These are phyloP conservation scores for Wickerhamomyces sydowiorum DNA, from an alignment of 805 yeast genomes.

Conservation along the genomic window DNA sequence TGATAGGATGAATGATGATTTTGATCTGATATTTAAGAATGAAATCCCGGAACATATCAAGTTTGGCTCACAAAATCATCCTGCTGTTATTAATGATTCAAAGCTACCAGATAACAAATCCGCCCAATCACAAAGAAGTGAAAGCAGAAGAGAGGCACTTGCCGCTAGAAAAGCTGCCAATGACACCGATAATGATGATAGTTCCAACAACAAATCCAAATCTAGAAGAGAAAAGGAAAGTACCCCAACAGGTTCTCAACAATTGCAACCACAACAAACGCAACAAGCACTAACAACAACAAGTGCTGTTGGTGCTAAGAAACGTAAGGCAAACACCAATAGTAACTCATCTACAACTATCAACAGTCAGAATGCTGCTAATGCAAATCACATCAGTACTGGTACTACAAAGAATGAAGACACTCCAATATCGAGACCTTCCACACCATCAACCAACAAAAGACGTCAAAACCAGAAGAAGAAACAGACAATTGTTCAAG, in stretches of 20 bases:
- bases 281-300: too few species aligned
- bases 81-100: constrained; percentile 73
- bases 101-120: constrained; percentile 47
- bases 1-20: constrained; percentile 73
- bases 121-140: constrained; percentile 73
- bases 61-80: constrained; percentile 78
- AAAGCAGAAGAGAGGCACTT: constrained; percentile 84
- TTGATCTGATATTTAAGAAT: constrained; percentile 61
- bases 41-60: constrained; percentile 82
- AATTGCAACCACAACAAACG: constrained; percentile 16
- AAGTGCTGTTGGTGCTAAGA: too few species aligned
- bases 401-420: constrained; percentile 6
- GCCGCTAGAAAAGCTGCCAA: constrained; percentile 74
- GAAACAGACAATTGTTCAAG: constrained; percentile 5
- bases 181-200: constrained; percentile 21
- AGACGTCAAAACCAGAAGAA: constrained; percentile 9
- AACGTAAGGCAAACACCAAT: constrained; percentile 16
- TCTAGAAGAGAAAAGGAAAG: constrained; percentile 18
- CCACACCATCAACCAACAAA: constrained; percentile 8
- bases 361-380: constrained; percentile 3
- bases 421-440: constrained; percentile 5
- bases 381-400: constrained; percentile 5
- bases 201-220: constrained; percentile 11
- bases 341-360: constrained; percentile 4
- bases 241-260: constrained; percentile 18